phyloP scores from a whole-genome alignment of 2,329 filamentous ascomycete genomes.

The Lecanicillium sp. region DNA sequence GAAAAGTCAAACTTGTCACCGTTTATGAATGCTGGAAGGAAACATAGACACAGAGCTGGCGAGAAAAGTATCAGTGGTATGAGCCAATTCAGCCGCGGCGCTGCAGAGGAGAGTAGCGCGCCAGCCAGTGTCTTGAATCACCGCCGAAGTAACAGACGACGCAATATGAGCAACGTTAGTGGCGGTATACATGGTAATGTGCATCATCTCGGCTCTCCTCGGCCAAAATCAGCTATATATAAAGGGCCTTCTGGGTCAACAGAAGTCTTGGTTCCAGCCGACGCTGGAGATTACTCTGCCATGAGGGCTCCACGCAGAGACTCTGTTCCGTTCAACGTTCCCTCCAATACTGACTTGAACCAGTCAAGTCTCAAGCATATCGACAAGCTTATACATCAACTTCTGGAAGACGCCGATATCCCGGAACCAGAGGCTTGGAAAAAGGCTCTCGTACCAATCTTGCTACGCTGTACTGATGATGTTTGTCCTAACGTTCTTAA shows the following conservation, averaged over 20 bases:
- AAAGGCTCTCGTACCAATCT: slow-evolving; percentile 80
- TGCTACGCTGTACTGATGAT: slow-evolving; percentile 86
- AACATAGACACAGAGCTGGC: slow-evolving; percentile 64
- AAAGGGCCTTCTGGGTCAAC: slow-evolving; percentile 49
- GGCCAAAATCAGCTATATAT: slow-evolving; percentile 53
- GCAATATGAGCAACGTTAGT: slow-evolving; percentile 81
- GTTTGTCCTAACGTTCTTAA: slow-evolving; percentile 86
- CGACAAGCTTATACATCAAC: slow-evolving; percentile 73
- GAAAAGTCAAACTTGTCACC: slow-evolving; percentile 70
- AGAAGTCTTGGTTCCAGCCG: slow-evolving; percentile 44
- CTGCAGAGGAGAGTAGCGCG: slow-evolving; percentile 54
- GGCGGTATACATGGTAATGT: slow-evolving; percentile 46
- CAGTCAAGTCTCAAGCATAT: slow-evolving; percentile 84
- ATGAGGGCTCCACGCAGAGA: slow-evolving; percentile 66
- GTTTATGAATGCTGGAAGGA: slow-evolving; percentile 66
- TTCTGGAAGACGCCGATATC: slow-evolving; percentile 71
- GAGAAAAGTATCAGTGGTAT: slow-evolving; percentile 71
- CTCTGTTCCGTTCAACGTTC: slow-evolving; percentile 69
- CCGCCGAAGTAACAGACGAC: slow-evolving; percentile 58
- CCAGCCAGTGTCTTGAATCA: slow-evolving; percentile 53
- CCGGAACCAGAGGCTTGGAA: slow-evolving; percentile 76
- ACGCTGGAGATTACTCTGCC: slow-evolving; percentile 37
- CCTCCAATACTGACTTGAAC: slow-evolving; percentile 78
- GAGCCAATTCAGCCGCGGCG: slow-evolving; percentile 62
- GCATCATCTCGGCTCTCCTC: slow-evolving; percentile 66